Conservation (phyloP, 225 moss, liverwort and hornwort genomes). For the Sphagnum contortum region DNA sequence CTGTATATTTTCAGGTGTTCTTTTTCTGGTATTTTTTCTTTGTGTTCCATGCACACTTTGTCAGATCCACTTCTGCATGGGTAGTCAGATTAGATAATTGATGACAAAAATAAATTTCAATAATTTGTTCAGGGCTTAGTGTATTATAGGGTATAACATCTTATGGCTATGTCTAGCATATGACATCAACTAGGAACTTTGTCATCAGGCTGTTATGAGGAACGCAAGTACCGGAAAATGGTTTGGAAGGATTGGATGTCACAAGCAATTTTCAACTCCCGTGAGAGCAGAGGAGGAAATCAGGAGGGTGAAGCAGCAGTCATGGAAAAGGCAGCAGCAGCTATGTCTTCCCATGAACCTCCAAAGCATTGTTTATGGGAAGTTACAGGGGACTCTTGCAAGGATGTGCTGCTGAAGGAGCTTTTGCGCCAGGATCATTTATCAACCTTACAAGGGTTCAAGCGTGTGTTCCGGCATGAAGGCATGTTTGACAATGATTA, state of each 20-base stretch:
- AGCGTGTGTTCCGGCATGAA: constrained; percentile 31
- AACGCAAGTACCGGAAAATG: constrained; percentile 69
- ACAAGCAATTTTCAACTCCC: constrained; percentile 53
- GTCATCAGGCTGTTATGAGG: constrained; percentile 56
- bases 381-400: constrained; percentile 21
- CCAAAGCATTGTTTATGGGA: constrained; percentile 38
- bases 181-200: too few relatives aligned
- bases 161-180: too few relatives aligned
- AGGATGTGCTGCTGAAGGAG: constrained; percentile 29
- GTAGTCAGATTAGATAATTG: background rate
- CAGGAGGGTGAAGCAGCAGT: constrained; percentile 1
- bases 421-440: constrained; percentile 26
- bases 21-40: background rate
- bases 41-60: too few relatives aligned
- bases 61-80: too few relatives aligned
- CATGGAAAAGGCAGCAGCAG: constrained; percentile 11
- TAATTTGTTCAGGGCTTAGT: background rate
- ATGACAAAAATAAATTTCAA: background rate
- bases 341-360: background rate
- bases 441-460: constrained; percentile 27
- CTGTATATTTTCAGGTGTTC: constrained; percentile 3
- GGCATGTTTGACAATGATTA: constrained; percentile 46
- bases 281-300: constrained; percentile 15
- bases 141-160: too few relatives aligned
- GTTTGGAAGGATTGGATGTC: constrained; percentile 87